Percentiles rank a stretch among this genome's conserved stretches.
Evolutionary conservation across 352 stramenopile genomes (phyloP).

Genomic region (Phytophthora constricta): DNA sequence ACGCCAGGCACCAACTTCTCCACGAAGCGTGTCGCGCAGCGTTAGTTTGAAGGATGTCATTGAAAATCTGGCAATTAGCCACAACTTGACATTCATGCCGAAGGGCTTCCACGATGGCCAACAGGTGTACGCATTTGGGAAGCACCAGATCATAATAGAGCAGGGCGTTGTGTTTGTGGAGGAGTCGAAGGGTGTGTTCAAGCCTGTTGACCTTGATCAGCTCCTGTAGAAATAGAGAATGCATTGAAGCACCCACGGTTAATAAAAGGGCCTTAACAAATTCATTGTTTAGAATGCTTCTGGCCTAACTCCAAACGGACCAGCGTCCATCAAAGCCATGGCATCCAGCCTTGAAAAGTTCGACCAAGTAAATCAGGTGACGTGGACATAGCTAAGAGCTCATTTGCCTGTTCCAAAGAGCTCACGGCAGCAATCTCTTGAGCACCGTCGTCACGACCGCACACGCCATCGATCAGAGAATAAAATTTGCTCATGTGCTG

Average conservation of each 20-base stretch:
- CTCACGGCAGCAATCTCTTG: slow-evolving; percentile 43
- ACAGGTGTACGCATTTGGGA: slow-evolving; percentile 82
- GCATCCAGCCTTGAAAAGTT: slow-evolving; percentile 86
- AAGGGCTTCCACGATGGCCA: slow-evolving; percentile 81
- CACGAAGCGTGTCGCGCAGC: slow-evolving; percentile 42
- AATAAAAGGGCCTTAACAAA: too few relatives aligned
- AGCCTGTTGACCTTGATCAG: slow-evolving; percentile 78
- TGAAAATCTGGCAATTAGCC: slow-evolving; percentile 77
- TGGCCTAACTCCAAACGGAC: too few relatives aligned
- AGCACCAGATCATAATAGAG: slow-evolving; percentile 86
- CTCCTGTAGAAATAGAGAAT: slow-evolving; percentile 49
- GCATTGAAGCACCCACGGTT: too few relatives aligned
- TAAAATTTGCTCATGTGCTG: slow-evolving; percentile 66
- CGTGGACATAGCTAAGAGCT: slow-evolving; percentile 83
- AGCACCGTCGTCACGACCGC: slow-evolving; percentile 8
- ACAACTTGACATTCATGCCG: slow-evolving; percentile 85
- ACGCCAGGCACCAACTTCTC: slow-evolving; percentile 26
- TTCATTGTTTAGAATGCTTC: too few relatives aligned
- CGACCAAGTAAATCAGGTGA: slow-evolving; percentile 81
- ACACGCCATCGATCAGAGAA: slow-evolving; percentile 53
- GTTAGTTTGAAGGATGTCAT: slow-evolving; percentile 87
- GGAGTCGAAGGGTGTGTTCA: slow-evolving; percentile 65
- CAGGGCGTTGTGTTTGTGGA: slow-evolving; percentile 85
- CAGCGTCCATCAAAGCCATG: slow-evolving; percentile 57
- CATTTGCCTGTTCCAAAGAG: slow-evolving; percentile 79